Evolutionary conservation across 768 basidiomycete genomes (phyloP).

Genomic region (Phanerodontia chrysosporium): DNA sequence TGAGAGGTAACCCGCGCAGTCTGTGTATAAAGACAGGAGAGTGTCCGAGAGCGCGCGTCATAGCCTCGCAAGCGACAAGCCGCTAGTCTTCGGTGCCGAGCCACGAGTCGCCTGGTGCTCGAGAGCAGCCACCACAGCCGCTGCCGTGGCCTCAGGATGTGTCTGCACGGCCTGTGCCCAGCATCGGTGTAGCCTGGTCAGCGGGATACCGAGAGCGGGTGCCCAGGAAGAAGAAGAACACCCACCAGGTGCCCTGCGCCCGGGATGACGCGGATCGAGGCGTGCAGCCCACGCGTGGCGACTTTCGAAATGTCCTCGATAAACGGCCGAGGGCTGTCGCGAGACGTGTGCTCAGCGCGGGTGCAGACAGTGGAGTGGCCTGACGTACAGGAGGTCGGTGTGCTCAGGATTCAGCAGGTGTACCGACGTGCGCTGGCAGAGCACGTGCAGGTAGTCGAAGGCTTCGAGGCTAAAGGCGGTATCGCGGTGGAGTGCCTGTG

Average conservation of each 20-base stretch:
- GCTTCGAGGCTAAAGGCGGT: conserved; percentile 1
- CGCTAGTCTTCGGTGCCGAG: no score
- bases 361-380: neutral
- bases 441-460: neutral
- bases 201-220: no score
- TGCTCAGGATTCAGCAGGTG: conserved; percentile 15
- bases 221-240: neutral
- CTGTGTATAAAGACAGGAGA: no score
- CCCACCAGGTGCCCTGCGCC: conserved; percentile 10
- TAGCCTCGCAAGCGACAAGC: no score
- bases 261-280: neutral
- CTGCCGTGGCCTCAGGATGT: no score
- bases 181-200: no score
- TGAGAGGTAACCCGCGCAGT: no score
- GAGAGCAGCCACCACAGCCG: no score
- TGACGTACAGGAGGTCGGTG: conserved; percentile 7
- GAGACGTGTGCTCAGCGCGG: neutral
- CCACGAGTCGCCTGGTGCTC: no score
- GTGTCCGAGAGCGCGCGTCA: no score
- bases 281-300: conserved; percentile 2
- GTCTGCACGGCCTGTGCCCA: no score
- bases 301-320: conserved; percentile 6
- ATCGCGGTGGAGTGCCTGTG: conserved; percentile 5
- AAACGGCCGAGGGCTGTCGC: neutral
- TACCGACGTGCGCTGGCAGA: conserved; percentile 1